Conservation (phyloP, 2,329 filamentous ascomycete genomes). For the Claviceps capensis region DNA sequence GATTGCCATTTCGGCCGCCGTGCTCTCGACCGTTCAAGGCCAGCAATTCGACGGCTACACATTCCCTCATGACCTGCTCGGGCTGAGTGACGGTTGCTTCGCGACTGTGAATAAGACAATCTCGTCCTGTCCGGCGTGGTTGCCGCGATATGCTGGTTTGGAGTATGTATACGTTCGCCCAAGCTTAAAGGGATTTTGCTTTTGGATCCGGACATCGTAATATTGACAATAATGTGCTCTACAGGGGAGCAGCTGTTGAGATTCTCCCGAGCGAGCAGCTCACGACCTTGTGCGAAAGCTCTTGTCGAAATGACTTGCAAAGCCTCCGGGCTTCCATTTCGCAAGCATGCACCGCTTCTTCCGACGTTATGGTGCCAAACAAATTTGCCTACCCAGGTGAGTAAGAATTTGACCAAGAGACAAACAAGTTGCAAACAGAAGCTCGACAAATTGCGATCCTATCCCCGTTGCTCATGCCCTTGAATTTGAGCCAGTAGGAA, state of each 20-base stretch:
- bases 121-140: not conserved
- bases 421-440: too few relatives aligned
- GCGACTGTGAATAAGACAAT: not conserved
- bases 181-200: too few relatives aligned
- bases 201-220: not conserved
- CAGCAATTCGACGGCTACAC: not conserved
- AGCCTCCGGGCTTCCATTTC: not conserved
- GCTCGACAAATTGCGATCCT: too few relatives aligned
- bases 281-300: not conserved
- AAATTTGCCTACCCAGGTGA: constrained; percentile 1
- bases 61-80: not conserved
- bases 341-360: not conserved
- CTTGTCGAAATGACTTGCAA: not conserved
- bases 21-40: not conserved
- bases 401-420: not conserved
- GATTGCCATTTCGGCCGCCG: not conserved
- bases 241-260: not conserved
- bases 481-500: too few relatives aligned
- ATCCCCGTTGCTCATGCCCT: too few relatives aligned
- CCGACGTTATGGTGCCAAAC: constrained; percentile 1
- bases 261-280: constrained; percentile 1
- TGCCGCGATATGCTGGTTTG: not conserved
- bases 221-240: not conserved
- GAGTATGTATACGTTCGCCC: not conserved
- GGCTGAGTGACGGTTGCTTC: not conserved